Evolutionary conservation across 2,329 filamentous ascomycete genomes (phyloP).

Genomic region (Dactylellina parvicollis): DNA sequence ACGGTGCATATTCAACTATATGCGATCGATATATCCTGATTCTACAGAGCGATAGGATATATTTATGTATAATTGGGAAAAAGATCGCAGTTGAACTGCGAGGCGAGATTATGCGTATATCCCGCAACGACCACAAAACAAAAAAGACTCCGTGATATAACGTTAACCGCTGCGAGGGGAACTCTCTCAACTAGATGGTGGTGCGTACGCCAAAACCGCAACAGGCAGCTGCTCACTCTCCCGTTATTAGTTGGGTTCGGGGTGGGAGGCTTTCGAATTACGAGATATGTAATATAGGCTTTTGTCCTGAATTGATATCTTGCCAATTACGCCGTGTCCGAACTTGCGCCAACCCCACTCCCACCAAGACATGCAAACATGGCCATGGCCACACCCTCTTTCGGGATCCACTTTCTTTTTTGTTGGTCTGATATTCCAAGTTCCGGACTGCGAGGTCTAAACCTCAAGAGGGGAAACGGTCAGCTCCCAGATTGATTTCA

Average conservation of each 20-base stretch:
- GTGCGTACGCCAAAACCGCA: not conserved
- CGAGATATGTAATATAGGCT: not conserved
- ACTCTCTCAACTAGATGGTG: not conserved
- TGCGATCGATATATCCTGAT: too few species aligned
- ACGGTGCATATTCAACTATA: too few species aligned
- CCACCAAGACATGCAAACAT: not conserved
- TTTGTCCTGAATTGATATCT: too few species aligned
- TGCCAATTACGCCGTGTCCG: not conserved
- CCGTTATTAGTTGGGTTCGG: too few species aligned
- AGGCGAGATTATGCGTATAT: not conserved
- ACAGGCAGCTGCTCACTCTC: too few species aligned
- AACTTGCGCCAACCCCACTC: not conserved
- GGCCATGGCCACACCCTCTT: not conserved
- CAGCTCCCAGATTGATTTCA: not conserved
- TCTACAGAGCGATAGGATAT: too few species aligned
- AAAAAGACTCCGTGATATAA: not conserved
- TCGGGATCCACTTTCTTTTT: not conserved
- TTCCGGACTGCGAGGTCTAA: constrained; percentile 40
- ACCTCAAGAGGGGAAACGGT: constrained; percentile 4
- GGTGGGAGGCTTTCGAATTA: not conserved
- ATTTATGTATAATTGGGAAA: too few species aligned
- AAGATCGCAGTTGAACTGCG: too few species aligned
- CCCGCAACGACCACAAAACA: not conserved
- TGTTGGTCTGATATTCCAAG: not conserved
- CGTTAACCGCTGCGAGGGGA: constrained; percentile 5